Evolutionary conservation across 306 rosid species (phyloP), one percentile per base, ranked within the genome.

Genomic region (Quercus agrifolia): DNA sequence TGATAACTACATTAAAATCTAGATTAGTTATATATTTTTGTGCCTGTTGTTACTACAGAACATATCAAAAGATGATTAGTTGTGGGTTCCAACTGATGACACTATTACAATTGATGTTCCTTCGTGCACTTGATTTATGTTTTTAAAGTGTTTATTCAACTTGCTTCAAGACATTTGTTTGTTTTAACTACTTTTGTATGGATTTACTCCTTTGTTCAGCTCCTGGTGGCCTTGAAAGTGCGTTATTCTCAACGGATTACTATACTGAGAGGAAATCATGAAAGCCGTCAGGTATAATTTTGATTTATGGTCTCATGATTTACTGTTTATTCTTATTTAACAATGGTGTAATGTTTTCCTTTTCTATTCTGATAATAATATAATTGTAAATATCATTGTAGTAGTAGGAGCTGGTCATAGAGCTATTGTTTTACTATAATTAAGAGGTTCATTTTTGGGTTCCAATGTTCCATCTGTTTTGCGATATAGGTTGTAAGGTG

Each of bases 181-280:
- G 64, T 27, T 14, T 58, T 31, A 23, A 58, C 55, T 21, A 25
- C 71, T 86, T 27, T 80, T 52, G 62, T n/a, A 57, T 71, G 73
- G 78, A 70, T 73, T 71, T 31, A 74, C 49, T 74, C 27, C 46
- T 54, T 79, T 41, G 17, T 87, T 71, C 98, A 96, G 98, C 97
- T 96, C 74, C 82, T 96, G 83, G 99, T 96, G 80, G 92, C 99
- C 77, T 88, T 96, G 78, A 96, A 96, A 87, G 98, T 96, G 86
- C 94, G 98, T 19, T 93, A 91, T 79, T 81, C 92, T 58, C 99
- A 93, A 63, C 93, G 98, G 33, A 91, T 96, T 69, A 96, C 97
- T 80, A 96, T 96, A 86, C 86, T 96, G 57, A 89, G 98, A 84
- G 99, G 98, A 86, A 96, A 96, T 86, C 99, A 96, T 80, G 98